These are phyloP conservation scores for Chlorella ohadii DNA, from an alignment of 139 green algal species.

Conservation along the genomic window DNA sequence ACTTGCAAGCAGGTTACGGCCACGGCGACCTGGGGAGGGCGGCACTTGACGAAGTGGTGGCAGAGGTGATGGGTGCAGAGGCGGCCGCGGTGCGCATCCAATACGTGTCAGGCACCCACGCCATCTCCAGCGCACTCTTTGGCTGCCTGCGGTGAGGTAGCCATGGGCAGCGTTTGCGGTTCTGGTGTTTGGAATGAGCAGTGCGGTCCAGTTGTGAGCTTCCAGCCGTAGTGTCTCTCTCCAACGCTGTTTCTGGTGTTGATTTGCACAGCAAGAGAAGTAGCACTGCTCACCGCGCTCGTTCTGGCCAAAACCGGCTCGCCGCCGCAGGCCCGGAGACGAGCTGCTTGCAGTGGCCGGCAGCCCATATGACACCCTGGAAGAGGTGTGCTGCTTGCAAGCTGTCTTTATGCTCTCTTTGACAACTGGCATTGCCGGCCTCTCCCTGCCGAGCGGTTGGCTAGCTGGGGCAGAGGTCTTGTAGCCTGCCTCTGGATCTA, in stretches of 20 bases:
- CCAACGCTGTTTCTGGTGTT: too few species aligned
- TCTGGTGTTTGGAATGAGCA: too few species aligned
- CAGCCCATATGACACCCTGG: constrained; percentile 92
- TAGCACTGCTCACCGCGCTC: too few species aligned
- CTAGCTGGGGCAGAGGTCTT: too few species aligned
- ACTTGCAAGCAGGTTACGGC: constrained; percentile 78
- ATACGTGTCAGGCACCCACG: constrained; percentile 93
- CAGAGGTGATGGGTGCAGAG: constrained; percentile 90
- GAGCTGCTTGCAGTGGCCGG: constrained; percentile 90
- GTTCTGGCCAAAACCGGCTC: too few species aligned
- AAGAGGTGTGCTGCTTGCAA: constrained; percentile 77
- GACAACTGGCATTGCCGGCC: too few species aligned
- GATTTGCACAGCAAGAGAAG: too few species aligned
- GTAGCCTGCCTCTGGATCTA: too few species aligned
- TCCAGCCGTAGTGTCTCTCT: too few species aligned
- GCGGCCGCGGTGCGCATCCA: constrained; percentile 87
- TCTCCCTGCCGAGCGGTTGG: too few species aligned
- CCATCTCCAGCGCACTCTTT: constrained; percentile 89
- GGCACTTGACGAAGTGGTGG: constrained; percentile 87
- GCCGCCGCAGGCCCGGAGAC: constrained; percentile 85
- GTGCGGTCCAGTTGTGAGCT: too few species aligned
- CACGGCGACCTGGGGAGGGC: constrained; percentile 90
- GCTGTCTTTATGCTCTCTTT: background rate
- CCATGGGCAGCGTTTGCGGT: too few species aligned
- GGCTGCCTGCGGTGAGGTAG: constrained; percentile 66